A percentile compares a stretch with the other conserved stretches of the same genome.
Conservation (phyloP, 2,329 filamentous ascomycete genomes). For the Fusarium musae region DNA sequence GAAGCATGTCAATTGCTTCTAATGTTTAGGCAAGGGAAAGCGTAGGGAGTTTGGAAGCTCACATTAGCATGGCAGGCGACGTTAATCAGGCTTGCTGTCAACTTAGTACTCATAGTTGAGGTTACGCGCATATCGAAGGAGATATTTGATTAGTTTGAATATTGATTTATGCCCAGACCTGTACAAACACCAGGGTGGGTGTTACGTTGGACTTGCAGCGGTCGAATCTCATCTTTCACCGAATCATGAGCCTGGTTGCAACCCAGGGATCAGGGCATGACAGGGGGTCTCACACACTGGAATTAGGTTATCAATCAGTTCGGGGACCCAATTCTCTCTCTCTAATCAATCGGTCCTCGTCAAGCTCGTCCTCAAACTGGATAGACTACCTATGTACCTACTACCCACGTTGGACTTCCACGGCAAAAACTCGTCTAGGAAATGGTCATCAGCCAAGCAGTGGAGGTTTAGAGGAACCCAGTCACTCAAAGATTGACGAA, state of each 20-base stretch:
- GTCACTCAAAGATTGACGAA: background rate
- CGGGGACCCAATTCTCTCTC: conserved; percentile 12
- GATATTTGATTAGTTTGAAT: background rate
- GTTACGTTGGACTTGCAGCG: background rate
- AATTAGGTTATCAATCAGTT: conserved; percentile 46
- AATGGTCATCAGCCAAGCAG: background rate
- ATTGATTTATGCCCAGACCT: background rate
- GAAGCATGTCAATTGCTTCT: background rate
- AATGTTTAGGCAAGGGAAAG: background rate
- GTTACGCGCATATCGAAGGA: background rate
- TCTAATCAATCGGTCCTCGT: conserved; percentile 29
- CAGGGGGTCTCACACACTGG: conserved; percentile 14
- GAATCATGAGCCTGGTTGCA: background rate
- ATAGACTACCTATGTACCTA: too few relatives aligned
- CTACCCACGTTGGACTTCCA: background rate
- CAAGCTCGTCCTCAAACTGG: background rate
- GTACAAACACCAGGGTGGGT: background rate
- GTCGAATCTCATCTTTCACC: background rate
- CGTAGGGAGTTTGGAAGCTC: too few relatives aligned
- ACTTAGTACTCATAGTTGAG: background rate
- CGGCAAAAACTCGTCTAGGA: background rate
- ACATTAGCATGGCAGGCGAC: background rate
- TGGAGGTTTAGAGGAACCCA: background rate
- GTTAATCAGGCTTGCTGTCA: background rate
- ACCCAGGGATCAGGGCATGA: conserved; percentile 8